A percentile compares a stretch with the other conserved stretches of the same genome.
These are phyloP conservation scores for Zanthoxylum bungeanum DNA, from an alignment of 345 rosid genomes.

Conservation along the genomic window DNA sequence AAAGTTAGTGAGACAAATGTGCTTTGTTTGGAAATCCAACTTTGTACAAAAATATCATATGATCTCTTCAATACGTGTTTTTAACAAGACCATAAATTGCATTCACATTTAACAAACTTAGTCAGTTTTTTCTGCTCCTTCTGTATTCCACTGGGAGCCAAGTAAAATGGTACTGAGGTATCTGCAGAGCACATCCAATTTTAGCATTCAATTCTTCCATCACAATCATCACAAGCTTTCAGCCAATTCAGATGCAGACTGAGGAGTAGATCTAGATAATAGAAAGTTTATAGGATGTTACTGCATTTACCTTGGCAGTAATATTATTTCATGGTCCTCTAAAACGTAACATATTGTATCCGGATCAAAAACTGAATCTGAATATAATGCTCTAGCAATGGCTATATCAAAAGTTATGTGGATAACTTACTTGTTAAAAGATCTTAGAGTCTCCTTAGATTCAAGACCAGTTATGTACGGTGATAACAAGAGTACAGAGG, in stretches of 20 bases:
- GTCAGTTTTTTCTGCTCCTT: background rate
- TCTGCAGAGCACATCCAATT: background rate
- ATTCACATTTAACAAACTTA: background rate
- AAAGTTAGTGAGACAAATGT: background rate
- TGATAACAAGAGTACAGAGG: background rate
- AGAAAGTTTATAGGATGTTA: background rate
- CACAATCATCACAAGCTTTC: fast-evolving
- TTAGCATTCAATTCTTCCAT: too few relatives aligned
- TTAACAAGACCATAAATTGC: background rate
- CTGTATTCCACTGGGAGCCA: background rate
- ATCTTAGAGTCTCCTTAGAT: fast-evolving
- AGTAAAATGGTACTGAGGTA: background rate
- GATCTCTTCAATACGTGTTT: background rate
- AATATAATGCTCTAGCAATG: background rate
- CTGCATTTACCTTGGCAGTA: too few relatives aligned
- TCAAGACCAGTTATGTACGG: fast-evolving
- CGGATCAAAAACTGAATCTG: too few relatives aligned
- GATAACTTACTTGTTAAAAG: background rate
- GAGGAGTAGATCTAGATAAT: background rate
- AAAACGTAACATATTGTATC: too few relatives aligned
- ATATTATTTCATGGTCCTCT: background rate
- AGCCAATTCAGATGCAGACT: too few relatives aligned
- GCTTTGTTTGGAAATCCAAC: background rate
- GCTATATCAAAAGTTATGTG: background rate
- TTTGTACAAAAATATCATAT: background rate